These are phyloP conservation scores for Coleophoma crateriformis DNA, from an alignment of 2,329 filamentous ascomycete genomes.

Conservation along the genomic window DNA sequence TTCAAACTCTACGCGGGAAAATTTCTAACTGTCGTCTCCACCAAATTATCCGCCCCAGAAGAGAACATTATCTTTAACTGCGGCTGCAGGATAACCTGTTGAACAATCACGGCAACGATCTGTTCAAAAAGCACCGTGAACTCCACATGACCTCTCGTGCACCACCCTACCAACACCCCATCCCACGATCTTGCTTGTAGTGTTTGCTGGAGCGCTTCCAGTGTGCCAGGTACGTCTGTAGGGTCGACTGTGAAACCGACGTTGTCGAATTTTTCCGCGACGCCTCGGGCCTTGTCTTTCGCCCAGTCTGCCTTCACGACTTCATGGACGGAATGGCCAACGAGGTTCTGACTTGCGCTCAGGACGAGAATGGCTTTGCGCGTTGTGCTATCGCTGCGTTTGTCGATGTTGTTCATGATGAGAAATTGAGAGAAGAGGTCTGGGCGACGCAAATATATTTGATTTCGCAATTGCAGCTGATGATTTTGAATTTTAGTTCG, in stretches of 20 bases:
- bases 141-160: constrained; percentile 6
- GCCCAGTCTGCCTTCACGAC: constrained; percentile 3
- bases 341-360: constrained; percentile 2
- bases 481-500: no score
- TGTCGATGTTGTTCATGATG: neutral
- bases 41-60: constrained; percentile 4
- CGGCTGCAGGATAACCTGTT: neutral
- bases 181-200: constrained; percentile 3
- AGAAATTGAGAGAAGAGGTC: neutral
- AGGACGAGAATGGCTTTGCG: constrained; percentile 4
- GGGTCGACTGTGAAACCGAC: constrained; percentile 3
- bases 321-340: constrained; percentile 1
- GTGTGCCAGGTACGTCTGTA: neutral
- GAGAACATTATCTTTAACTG: constrained; percentile 5
- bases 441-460: no score
- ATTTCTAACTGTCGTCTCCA: constrained; percentile 5
- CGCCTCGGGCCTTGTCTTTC: constrained; percentile 1
- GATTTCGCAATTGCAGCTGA: no score
- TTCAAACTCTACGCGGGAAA: neutral
- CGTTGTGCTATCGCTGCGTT: neutral
- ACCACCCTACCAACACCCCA: constrained; percentile 5
- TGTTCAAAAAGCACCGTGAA: constrained; percentile 6
- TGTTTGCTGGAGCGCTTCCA: neutral
- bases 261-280: constrained; percentile 1
- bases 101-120: neutral